Evolutionary conservation across 2,329 filamentous ascomycete genomes (phyloP).

Genomic region (Pseudogymnoascus sp.): DNA sequence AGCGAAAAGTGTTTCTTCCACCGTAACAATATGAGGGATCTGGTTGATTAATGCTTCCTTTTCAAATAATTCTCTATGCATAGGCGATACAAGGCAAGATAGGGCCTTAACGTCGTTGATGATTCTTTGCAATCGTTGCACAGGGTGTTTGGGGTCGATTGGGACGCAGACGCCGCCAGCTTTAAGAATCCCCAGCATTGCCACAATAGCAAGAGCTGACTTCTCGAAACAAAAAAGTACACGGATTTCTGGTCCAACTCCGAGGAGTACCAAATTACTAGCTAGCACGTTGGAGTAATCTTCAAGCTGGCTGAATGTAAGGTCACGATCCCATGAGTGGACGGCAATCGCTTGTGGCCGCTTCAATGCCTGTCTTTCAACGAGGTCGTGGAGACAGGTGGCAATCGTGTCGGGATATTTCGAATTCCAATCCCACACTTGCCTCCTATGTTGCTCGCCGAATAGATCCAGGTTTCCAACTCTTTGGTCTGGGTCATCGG

Average conservation of each 20-base stretch:
- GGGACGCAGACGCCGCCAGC: constrained; percentile 26
- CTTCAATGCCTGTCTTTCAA: neutral
- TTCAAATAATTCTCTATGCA: neutral
- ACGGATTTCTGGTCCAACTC: constrained; percentile 13
- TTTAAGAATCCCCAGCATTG: constrained; percentile 24
- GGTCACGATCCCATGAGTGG: constrained; percentile 5
- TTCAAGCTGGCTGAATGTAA: constrained; percentile 6
- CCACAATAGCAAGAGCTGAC: constrained; percentile 22
- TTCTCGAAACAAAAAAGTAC: constrained; percentile 22
- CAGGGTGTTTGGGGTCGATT: constrained; percentile 23
- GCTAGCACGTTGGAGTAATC: neutral
- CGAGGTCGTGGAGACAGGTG: neutral
- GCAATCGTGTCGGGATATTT: constrained; percentile 6
- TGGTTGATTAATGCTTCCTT: neutral
- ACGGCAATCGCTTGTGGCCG: neutral
- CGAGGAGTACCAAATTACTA: constrained; percentile 7
- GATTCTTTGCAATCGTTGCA: neutral
- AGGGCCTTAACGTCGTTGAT: neutral
- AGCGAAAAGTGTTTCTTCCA: neutral
- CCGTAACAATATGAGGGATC: neutral
- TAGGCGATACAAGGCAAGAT: neutral
- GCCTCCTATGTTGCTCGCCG: constrained; percentile 1
- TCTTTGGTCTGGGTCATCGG: constrained; percentile 12
- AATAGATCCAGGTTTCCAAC: constrained; percentile 14
- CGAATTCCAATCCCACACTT: constrained; percentile 10